These are phyloP conservation scores for Schizosaccharomyces cryophilus DNA, from an alignment of 805 yeast species.

Conservation along the genomic window DNA sequence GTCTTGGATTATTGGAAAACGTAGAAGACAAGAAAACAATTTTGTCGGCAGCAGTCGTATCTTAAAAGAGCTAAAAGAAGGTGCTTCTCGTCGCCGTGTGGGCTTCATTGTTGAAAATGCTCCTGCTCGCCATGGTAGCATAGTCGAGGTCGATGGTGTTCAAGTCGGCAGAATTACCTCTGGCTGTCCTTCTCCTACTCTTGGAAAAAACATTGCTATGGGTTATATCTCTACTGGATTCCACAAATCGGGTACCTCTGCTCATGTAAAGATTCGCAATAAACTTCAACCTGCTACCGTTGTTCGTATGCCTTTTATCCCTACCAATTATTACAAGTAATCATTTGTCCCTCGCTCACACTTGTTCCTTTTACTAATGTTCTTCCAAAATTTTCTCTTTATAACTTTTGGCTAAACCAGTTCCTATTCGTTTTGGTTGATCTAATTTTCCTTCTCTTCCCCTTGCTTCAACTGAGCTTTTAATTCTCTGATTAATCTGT, in stretches of 20 bases:
- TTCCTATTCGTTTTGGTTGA: too few species aligned
- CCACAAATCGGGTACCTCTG: constrained; percentile 48
- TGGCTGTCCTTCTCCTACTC: constrained; percentile 44
- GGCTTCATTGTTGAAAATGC: constrained; percentile 62
- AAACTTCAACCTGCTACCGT: constrained; percentile 52
- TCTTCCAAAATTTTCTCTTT: background rate
- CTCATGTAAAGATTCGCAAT: constrained; percentile 60
- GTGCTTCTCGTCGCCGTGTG: constrained; percentile 36
- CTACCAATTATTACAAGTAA: constrained; percentile 39
- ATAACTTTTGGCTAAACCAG: background rate
- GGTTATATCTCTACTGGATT: constrained; percentile 35
- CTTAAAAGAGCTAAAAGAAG: constrained; percentile 39
- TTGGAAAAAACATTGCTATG: constrained; percentile 68
- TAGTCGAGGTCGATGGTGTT: constrained; percentile 73
- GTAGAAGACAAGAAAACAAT: constrained; percentile 31
- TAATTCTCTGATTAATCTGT: too few species aligned
- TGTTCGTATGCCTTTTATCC: constrained; percentile 67
- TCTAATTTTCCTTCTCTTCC: too few species aligned
- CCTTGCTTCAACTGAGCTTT: too few species aligned
- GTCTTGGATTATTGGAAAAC: constrained; percentile 71
- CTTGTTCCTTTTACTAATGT: background rate
- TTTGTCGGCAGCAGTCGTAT: constrained; percentile 64
- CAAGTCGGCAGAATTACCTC: constrained; percentile 20
- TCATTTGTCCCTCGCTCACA: background rate
- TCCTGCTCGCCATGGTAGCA: constrained; percentile 70